Percentiles rank a stretch among this genome's conserved stretches.
phyloP scores from a whole-genome alignment of 2,329 filamentous ascomycete genomes.

The Cytospora leucostoma region DNA sequence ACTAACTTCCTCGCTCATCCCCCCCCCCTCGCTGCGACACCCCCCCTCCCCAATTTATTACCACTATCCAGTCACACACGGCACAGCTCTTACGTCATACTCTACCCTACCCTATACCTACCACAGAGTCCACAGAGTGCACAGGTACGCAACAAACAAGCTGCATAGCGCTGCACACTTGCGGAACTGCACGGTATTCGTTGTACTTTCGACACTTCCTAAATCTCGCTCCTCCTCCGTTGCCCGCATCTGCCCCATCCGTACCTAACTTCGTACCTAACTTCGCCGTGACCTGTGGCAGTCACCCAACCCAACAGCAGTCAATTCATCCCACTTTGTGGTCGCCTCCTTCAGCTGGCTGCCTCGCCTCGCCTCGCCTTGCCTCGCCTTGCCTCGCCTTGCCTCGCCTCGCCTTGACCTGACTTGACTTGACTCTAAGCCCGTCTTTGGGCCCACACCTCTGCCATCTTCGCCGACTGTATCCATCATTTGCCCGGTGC shows the following conservation, averaged over 20 bases:
- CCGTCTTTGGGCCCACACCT: not conserved
- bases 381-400: constrained; percentile 10
- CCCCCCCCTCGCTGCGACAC: not conserved
- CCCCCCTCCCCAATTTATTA: too few relatives aligned
- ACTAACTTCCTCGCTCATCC: too few relatives aligned
- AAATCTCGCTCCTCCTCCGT: not conserved
- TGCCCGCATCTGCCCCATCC: not conserved
- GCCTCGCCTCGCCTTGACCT: constrained; percentile 12
- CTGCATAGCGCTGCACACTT: too few relatives aligned
- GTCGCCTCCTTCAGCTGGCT: not conserved
- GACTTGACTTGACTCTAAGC: constrained; percentile 8
- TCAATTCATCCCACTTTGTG: not conserved
- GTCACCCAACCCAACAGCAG: not conserved
- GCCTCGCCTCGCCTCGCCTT: constrained; percentile 8
- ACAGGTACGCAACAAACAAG: too few relatives aligned
- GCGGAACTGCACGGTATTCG: too few relatives aligned
- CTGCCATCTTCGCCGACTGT: constrained; percentile 5
- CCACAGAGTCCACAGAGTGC: not conserved
- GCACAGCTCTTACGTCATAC: constrained; percentile 2
- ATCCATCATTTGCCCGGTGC: constrained; percentile 18
- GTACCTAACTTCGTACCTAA: not conserved
- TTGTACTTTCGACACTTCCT: not conserved
- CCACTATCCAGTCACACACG: not conserved
- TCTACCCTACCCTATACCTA: not conserved
- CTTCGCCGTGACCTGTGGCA: not conserved